Base-by-base conservation (phyloP, 2,329 filamentous ascomycete species). In the Lecanicillium sp. region DNA sequence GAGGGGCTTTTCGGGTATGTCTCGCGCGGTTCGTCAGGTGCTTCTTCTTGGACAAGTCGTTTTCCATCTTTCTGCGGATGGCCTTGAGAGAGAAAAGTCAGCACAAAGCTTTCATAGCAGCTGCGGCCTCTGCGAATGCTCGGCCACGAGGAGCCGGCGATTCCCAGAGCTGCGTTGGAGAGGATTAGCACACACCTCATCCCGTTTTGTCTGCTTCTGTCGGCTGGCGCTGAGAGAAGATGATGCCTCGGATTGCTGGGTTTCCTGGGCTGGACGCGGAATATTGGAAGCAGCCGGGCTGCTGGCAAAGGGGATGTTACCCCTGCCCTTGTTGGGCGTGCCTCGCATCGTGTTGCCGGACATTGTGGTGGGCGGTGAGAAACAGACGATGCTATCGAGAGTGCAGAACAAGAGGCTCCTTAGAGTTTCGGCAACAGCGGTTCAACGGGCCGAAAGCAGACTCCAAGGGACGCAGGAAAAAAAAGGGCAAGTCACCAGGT, bases 11-110 rank as follows among this genome's bases (percentile, higher is more conserved):
- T 60, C 89, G 84, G 45, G 83, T 85, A 56, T 87, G 85, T 50
- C 88, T 81, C 49, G 88, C 82, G 53, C 88, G 82, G 52, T 78
- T 74, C 48, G 81, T 79, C 45, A 80, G 75, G 57, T 87, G 79
- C 68, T 88, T 94, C 79, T 97, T 97, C 72, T 97, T 97, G 75
- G 79, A 94, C 68, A 98, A 82, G 61, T 98, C 92, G 57, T 78
- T 90, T 71, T 98, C 92, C 72, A 98, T 84, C 71, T 96, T 97
- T 57, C 81, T 81, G 55, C 92, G 87, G 59, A 98, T 97, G 37
- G 92, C 92, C 92, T 97, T 58, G 47, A 20, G 19, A 42, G 27
- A 25, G n/a, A 17, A 15, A 19, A 14, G 33, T 40, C 17, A 43
- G 41, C 20, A n/a, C 31, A 25, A 30, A n/a, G 12, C 29, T 15